phyloP scores from a whole-genome alignment of 768 basidiomycete genomes.

The Leucocoprinus leucothites region DNA sequence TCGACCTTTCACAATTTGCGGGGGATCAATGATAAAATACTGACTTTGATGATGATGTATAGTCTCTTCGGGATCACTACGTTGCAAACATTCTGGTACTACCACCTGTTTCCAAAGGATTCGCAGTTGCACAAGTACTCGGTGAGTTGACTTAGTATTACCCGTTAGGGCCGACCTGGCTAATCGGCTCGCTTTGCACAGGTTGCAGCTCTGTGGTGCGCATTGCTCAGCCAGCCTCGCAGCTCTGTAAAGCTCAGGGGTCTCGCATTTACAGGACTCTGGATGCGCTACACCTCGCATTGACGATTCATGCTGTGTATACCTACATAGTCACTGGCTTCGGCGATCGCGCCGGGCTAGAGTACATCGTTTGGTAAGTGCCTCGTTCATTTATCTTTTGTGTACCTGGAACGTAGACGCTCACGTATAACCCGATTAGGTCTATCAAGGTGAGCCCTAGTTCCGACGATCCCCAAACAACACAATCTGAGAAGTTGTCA shows the following conservation, averaged over 20 bases:
- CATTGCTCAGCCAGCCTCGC: not conserved
- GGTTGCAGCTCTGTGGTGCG: slow-evolving; percentile 11
- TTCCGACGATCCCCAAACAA: not conserved
- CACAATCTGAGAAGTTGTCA: not conserved
- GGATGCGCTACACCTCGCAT: slow-evolving; percentile 31
- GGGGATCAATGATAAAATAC: not conserved
- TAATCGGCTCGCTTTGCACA: not conserved
- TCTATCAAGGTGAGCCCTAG: slow-evolving; percentile 28
- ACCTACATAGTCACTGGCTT: slow-evolving; percentile 34
- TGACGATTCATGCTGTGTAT: slow-evolving; percentile 34
- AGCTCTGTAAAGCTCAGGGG: not conserved
- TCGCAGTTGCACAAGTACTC: slow-evolving; percentile 31
- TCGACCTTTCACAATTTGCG: not conserved
- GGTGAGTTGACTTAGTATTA: slow-evolving; percentile 17
- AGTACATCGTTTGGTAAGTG: slow-evolving; percentile 28
- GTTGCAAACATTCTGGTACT: slow-evolving; percentile 38
- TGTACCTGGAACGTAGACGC: not conserved
- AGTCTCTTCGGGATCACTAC: slow-evolving; percentile 39
- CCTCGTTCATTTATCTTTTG: not conserved
- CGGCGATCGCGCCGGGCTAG: slow-evolving; percentile 24
- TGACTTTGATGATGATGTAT: not conserved
- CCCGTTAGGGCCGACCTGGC: slow-evolving; percentile 4
- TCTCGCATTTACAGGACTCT: slow-evolving; percentile 27
- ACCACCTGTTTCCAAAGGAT: slow-evolving; percentile 34
- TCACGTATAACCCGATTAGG: slow-evolving; percentile 18